Base-by-base conservation (phyloP, 2,329 filamentous ascomycete genomes). In the Emericellopsis cladophorae region DNA sequence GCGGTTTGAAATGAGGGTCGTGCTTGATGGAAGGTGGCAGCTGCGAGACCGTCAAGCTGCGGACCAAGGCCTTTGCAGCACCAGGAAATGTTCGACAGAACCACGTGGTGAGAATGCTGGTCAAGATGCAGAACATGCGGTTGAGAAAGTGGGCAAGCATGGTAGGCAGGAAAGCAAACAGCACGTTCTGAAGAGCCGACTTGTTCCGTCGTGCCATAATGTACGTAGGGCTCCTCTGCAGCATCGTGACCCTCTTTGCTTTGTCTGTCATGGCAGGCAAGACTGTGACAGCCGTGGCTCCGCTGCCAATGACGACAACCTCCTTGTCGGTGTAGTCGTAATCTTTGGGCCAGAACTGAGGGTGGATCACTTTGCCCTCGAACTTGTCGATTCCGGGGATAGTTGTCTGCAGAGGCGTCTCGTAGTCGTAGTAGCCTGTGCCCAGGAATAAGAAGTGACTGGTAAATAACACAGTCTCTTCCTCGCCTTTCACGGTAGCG, bases 331-430 rank as follows among this genome's bases (percentile, higher is more conserved):
- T 59, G 56, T 81, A 83, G 52, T 84, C 74, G 34, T 81, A 62
- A 42, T 80, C 66, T 42, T 78, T 64, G 0, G 81, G 81, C 80
- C 81, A 85, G 60, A 84, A 85, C 49, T 87, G 82, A 1, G 83
- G 81, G 46, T 86, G 81, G 2, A 84, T 64, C 12, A 76, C 61
- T 32, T 44, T 51, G 36, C 62, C 66, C 9, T 52, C 15, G 31
- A 66, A 66, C n/a, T 46, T 49, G 0, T 55, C 47, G n/a, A 66
- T 51, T 5, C 64, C 63, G 31, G 60, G 60, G 5, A 65, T 83
- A 0, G 57, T 50, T 0, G 72, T 58, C 39, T 70, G 51, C 16
- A 83, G 59, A 0, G 79, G 75, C n/a, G 68, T 58, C 7, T 77
- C 55, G 52, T 84, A 84, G 56, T 82, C 71, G 57, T 83, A 85